Evolutionary conservation across 2,329 filamentous ascomycete species (phyloP).

Genomic region (Hymenoscyphus fraxineus): DNA sequence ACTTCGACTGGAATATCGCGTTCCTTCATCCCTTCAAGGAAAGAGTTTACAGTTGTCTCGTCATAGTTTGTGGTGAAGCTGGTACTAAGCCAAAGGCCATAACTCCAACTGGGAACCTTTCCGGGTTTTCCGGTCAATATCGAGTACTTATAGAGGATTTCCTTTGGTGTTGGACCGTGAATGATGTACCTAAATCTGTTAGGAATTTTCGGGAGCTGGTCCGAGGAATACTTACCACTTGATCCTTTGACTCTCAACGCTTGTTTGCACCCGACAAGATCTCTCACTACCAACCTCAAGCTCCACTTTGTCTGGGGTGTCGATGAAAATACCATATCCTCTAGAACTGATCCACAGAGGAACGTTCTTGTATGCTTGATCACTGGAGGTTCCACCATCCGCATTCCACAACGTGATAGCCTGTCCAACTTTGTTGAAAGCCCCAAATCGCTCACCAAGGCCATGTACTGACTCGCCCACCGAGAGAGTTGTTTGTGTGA

Average conservation of each 20-base stretch:
- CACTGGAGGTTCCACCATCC: conserved; percentile 62
- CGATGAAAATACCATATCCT: conserved; percentile 76
- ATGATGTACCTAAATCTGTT: conserved; percentile 54
- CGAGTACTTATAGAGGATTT: conserved; percentile 65
- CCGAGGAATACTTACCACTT: conserved; percentile 48
- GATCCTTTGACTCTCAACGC: conserved; percentile 63
- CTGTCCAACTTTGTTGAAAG: conserved; percentile 74
- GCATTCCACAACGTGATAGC: conserved; percentile 61
- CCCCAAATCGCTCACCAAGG: conserved; percentile 71
- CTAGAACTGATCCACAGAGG: conserved; percentile 66
- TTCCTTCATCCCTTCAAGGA: conserved; percentile 55
- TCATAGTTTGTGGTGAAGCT: conserved; percentile 61
- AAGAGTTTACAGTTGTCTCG: conserved; percentile 53
- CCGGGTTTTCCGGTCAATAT: conserved; percentile 62
- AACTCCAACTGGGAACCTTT: conserved; percentile 69
- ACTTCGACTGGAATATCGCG: conserved; percentile 55
- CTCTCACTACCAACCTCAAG: conserved; percentile 72
- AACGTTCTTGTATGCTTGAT: conserved; percentile 70
- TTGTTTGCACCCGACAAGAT: conserved; percentile 66
- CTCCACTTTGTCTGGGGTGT: conserved; percentile 65
- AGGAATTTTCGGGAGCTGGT: neutral
- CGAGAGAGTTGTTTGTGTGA: conserved; percentile 51
- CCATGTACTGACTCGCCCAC: conserved; percentile 68
- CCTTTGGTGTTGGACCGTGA: conserved; percentile 67
- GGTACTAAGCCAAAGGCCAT: conserved; percentile 72